Evolutionary conservation across 164 flowering plant genomes (phyloP), one percentile per base, ranked within the genome.

Genomic region (Piper betle): DNA sequence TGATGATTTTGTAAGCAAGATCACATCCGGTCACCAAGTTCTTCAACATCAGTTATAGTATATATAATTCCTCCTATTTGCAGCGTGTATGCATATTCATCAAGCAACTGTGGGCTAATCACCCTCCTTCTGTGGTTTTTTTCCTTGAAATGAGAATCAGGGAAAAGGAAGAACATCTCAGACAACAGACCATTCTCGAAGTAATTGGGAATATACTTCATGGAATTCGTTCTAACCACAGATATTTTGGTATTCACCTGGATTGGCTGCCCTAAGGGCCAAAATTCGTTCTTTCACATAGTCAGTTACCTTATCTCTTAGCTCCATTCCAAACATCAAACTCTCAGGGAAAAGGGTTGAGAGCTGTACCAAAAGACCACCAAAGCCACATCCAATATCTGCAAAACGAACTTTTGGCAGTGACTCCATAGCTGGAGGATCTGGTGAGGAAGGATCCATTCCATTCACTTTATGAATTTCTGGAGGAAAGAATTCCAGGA

Each of bases 261-360:
- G 84, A 69, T 82, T 79, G 20, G 83, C 57, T 11, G 59, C 72
- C 67, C 98, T 79, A 67, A 89, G 56, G 11, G 86, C 95, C 66
- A 69, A 68, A 55, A 92, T 84, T 52, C 96, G 76, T 68, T 92
- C 93, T 68, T 87, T 87, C 57, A 92, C 98, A 59, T 89, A 92
- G 69, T 89, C 96, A 1, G 95, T 79, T 53, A 92, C 96, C 70
- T 92, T 89, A 60, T 92, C 98, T 60, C 96, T 74, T 50, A 92
- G 76, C 71, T 92, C 98, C 98, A 87, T 89, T n/a, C 98, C 96
- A 64, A 92, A 85, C 98, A 92, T 92, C 4, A 92, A 75, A 11
- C 80, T 81, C 12, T 83, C 84, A 0, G 96, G 98, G 68, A 80
- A 88, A 37, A 89, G 78, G 7, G 91, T 79, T 6, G 96, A 63